Percentiles rank a stretch among this genome's conserved stretches.
These are phyloP conservation scores for Pseudozyma sp. DNA, from an alignment of 1,284 basidiomycete genomes.

Conservation along the genomic window DNA sequence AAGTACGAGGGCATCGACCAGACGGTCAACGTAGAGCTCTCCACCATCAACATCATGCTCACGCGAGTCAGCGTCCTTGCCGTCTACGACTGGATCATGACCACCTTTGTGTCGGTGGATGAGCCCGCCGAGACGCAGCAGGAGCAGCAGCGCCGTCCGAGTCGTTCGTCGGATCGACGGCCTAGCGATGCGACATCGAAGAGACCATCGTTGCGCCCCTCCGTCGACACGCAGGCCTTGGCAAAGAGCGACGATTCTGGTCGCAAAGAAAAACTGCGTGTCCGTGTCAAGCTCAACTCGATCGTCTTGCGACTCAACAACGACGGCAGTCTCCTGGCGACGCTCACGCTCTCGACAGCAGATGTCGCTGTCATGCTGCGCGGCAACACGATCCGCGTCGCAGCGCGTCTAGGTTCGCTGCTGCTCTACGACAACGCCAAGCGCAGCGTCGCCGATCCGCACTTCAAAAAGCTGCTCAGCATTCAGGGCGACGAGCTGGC, in stretches of 20 bases:
- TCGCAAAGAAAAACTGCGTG: conserved; percentile 77
- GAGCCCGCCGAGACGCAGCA: conserved; percentile 15
- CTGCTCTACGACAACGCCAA: conserved; percentile 82
- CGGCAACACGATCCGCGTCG: conserved; percentile 81
- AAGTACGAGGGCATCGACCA: conserved; percentile 89
- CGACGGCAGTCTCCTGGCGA: conserved; percentile 79
- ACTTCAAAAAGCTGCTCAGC: conserved; percentile 87
- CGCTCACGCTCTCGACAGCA: conserved; percentile 89
- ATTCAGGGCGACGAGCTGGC: conserved; percentile 97
- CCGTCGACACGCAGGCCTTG: conserved; percentile 24
- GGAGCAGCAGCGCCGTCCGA: conserved; percentile 35
- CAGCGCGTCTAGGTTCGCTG: conserved; percentile 86
- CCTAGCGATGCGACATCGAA: conserved; percentile 40
- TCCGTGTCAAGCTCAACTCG: conserved; percentile 86
- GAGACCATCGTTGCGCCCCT: conserved; percentile 30
- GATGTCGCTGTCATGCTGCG: conserved; percentile 84
- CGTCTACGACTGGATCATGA: conserved; percentile 98
- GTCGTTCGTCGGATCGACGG: conserved; percentile 41
- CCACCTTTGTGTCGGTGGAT: conserved; percentile 69
- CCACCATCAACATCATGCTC: conserved; percentile 90
- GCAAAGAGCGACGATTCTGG: conserved; percentile 24
- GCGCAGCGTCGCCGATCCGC: conserved; percentile 72
- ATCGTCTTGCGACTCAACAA: conserved; percentile 88
- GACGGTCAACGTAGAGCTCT: conserved; percentile 86
- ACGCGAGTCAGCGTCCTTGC: conserved; percentile 91